Evolutionary conservation across 306 rosid species (phyloP), one percentile per base, ranked within the genome.

Genomic region (Sechiopsis laciniata): DNA sequence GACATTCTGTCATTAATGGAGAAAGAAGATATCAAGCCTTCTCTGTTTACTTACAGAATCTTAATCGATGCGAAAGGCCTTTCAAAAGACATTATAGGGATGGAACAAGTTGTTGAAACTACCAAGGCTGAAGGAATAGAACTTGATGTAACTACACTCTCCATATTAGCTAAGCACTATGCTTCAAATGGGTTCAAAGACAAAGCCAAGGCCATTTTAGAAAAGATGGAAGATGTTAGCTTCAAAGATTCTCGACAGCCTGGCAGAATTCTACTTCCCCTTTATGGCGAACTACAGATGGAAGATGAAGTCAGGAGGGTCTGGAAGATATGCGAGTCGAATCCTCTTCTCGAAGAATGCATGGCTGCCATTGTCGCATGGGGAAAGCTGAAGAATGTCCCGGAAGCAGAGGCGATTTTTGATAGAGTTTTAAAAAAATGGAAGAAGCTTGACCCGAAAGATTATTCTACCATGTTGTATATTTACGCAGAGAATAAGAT

Each of bases 1-100:
- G 96, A 86, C 74, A 87, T 94, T 26, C 79, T 94, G 48, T 76
- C 88, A 59, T 71, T 90, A 72, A 94, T 94, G 98, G 96, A 90
- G 85, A 87, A 71, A 7, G 92, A 85, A 84, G 80, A 85, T 75
- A 78, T 90, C 80, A 83, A 89, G 80, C 95, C 88, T 50, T 52
- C 97, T 24, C 78, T 57, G 73, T 72, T 87, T 74, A 86, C 97
- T 63, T 94, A 81, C 50, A 76, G 74, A 70, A 64, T 94, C 68
- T 80, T 94, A 66, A 83, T 94, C 62, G 89, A 84, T 35, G 48
- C 84, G 37, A 94, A 89, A 74, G 97, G 96, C 58, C 80, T n/a
- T 52, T 75, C 75, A 40, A 77, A 81, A 63, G 97, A 94, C 87
- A 83, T 90, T 15, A 71, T 75, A 3, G 97, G 89, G 56, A 90